Evolutionary conservation across 352 stramenopile species (phyloP).

Genomic region (Pythium dissimile): DNA sequence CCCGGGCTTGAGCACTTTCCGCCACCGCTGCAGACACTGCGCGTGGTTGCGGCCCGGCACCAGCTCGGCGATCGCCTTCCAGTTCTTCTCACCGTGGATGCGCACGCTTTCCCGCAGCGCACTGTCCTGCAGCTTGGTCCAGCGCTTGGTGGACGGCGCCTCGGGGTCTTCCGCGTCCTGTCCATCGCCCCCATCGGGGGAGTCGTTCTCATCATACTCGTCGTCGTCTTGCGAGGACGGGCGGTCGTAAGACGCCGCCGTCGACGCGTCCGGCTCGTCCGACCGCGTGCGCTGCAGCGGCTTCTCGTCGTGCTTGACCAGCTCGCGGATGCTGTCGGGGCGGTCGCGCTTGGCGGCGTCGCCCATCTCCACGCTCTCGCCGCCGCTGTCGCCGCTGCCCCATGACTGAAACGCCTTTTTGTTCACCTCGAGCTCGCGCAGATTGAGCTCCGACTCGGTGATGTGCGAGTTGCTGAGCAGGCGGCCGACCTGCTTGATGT

Average conservation of each 20-base stretch:
- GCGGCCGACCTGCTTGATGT: slow-evolving; percentile 65
- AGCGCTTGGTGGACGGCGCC: slow-evolving; percentile 79
- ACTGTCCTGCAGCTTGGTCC: slow-evolving; percentile 86
- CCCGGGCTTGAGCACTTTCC: slow-evolving; percentile 93
- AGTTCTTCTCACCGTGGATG: slow-evolving; percentile 86
- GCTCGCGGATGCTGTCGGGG: slow-evolving; percentile 55
- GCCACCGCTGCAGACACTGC: slow-evolving; percentile 88
- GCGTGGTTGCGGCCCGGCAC: slow-evolving; percentile 83
- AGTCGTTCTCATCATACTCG: slow-evolving; percentile 21
- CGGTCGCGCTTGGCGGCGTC: slow-evolving; percentile 62
- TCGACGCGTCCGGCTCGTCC: slow-evolving; percentile 25
- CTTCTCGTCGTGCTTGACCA: slow-evolving; percentile 62
- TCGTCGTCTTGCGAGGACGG: slow-evolving; percentile 34
- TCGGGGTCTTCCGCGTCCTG: slow-evolving; percentile 50
- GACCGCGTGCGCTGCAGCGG: slow-evolving; percentile 57
- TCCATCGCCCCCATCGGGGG: slow-evolving; percentile 9
- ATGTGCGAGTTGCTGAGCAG: slow-evolving; percentile 79
- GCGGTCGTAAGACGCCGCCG: slow-evolving; percentile 16
- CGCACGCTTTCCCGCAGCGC: slow-evolving; percentile 79
- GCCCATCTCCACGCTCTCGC: slow-evolving; percentile 27
- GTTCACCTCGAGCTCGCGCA: slow-evolving; percentile 77
- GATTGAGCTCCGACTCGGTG: slow-evolving; percentile 69
- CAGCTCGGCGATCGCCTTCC: slow-evolving; percentile 85
- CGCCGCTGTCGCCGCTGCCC: slow-evolving; percentile 27
- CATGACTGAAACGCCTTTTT: slow-evolving; percentile 53